Evolutionary conservation across 1,139 yeast species (phyloP), one percentile per base, ranked within the genome.

Genomic region (Pichia sp.): DNA sequence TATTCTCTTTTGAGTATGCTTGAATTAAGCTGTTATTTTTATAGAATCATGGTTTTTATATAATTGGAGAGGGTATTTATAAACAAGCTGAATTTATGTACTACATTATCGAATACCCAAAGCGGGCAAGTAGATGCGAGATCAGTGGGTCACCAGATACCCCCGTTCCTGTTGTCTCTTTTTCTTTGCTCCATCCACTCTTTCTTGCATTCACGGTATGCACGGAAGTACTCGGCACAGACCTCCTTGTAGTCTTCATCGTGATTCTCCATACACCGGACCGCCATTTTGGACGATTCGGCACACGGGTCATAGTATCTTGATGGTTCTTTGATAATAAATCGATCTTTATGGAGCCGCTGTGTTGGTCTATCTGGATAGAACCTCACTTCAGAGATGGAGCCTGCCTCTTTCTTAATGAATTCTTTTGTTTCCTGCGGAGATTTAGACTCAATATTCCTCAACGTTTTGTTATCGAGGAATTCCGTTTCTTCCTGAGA

Each of bases 231-330:
- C 57, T 87, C 96, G 58, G 78, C 80, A 67, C 99, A 93, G 55
- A 80, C 80, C 26, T 80, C 78, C 58, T 84, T 80, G 56, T 67
- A 67, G 57, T 79, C 83, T 37, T 64, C 66, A 58, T 88, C 93
- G 62, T 85, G 91, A 63, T 86, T 80, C 56, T 82, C 88, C 65
- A 93, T 73, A 62, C 99, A 93, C 59, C 79, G 80, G 61, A 90
- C 73, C 36, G 96, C 87, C 78, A 95, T 93, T 66, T 83, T 85
- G 22, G 96, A 77, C 44, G 95, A 85, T 64, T 89, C 91, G 52
- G 85, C 87, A 68, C 99, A 93, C 0, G 99, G 98, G 65, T 93
- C 97, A 64, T 86, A 91, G 67, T 78, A 93, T 66, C 85, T 82
- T 6, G 96, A 84, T 1, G 96, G 87, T 43, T 80, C 90, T 62